Base-by-base conservation (phyloP, 2,329 filamentous ascomycete species). In the Bipolaris oryzae region DNA sequence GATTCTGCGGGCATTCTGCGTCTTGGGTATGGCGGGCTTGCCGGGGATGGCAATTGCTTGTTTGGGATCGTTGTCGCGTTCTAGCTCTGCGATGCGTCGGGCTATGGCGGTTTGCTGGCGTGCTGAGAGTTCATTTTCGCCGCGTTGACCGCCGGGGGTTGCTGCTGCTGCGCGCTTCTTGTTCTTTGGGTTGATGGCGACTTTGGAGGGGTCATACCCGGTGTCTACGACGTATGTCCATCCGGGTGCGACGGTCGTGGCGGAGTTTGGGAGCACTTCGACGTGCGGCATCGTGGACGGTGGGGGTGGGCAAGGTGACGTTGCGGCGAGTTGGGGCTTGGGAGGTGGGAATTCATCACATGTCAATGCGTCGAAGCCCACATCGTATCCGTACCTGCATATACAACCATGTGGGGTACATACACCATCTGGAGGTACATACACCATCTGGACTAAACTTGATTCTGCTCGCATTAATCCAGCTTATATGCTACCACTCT, bases 141-240 rank as follows among this genome's bases (percentile, higher is more conserved):
- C 68, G 81, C 71, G 68, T 33, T 60, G 62, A 25, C 66, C 69
- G 57, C 69, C 58, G 13, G 66, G 64, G 37, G 69, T 68, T 44
- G 74, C 70, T 46, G 74, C 68, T 18, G 85, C 84, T 28, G 86
- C 87, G 69, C 92, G 89, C 78, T 96, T 96, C 74, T 80, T 70
- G 76, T 78, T 73, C 72, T 81, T 83, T 77, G 79, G 78, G 64
- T 81, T 78, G 57, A 82, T 81, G 50, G 81, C 74, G 48, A 79
- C 74, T 64, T 84, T 82, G 9, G 85, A 82, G 11, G 84, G 82
- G 53, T 85, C 82, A 53, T 84, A 82, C 75, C 84, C 73, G 15
- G 85, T 87, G 72, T 96, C 91, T 28, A 92, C 88, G 1, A 97
- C 91, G 74, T 96, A 96, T 11, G 92, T 92, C 89, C 92, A 98